Percentiles rank a stretch among this genome's conserved stretches.
phyloP scores from a whole-genome alignment of 345 rosid genomes.

The Physaria fendleri region DNA sequence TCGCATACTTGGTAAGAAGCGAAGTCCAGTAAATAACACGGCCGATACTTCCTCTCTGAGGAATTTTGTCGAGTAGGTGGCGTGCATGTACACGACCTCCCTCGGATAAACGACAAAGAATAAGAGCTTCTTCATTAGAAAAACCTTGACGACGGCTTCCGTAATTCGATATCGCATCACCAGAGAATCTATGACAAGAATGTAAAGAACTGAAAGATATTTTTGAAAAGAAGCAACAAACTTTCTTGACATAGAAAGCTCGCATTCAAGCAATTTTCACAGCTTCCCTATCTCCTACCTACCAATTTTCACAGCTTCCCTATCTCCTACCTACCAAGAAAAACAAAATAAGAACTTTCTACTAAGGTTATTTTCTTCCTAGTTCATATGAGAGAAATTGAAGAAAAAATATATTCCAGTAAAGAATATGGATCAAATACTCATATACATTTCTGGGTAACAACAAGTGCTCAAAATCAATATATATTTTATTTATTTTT shows the following conservation, averaged over 20 bases:
- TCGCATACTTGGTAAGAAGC: conserved; percentile 40
- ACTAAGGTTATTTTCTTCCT: too few species aligned
- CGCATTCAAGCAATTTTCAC: conserved; percentile 26
- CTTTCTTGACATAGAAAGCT: conserved; percentile 19
- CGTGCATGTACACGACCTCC: conserved; percentile 37
- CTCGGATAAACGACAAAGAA: conserved; percentile 30
- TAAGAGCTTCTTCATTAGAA: conserved; percentile 31
- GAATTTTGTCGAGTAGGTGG: conserved; percentile 47
- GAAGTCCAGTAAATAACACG: conserved; percentile 49
- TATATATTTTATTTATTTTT: too few species aligned
- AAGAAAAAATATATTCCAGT: too few species aligned
- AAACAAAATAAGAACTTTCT: too few species aligned
- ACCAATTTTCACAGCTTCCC: too few species aligned
- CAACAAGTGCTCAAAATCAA: too few species aligned
- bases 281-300: background rate
- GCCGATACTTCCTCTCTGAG: conserved; percentile 32
- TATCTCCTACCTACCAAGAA: too few species aligned
- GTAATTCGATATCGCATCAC: conserved; percentile 4
- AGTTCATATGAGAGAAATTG: too few species aligned
- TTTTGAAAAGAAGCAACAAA: conserved; percentile 14
- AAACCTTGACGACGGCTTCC: conserved; percentile 16
- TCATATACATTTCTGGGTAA: too few species aligned
- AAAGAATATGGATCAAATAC: too few species aligned
- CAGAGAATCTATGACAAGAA: conserved; percentile 7
- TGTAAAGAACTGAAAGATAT: conserved; percentile 2